A percentile compares a stretch with the other conserved stretches of the same genome.
These are phyloP conservation scores for Schizophyllum amplum DNA, from an alignment of 1,284 basidiomycete genomes.

Conservation along the genomic window DNA sequence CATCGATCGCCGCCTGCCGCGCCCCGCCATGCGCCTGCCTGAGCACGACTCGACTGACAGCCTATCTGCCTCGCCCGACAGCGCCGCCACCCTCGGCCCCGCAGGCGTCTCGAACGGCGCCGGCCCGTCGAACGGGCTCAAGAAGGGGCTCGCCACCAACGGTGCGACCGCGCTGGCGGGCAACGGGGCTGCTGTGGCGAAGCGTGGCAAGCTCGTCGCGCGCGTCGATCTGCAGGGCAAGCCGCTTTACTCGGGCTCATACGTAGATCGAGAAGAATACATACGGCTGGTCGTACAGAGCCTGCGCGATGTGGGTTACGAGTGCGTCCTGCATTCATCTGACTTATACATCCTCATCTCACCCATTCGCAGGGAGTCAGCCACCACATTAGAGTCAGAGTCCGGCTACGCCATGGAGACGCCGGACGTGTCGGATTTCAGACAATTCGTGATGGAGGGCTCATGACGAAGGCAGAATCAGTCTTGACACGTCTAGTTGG, in stretches of 20 bases:
- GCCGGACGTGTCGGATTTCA: conserved; percentile 72
- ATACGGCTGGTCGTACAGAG: conserved; percentile 88
- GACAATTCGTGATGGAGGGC: conserved; percentile 77
- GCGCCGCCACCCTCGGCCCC: conserved; percentile 47
- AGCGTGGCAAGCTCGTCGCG: conserved; percentile 36
- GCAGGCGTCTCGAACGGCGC: conserved; percentile 31
- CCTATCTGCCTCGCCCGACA: conserved; percentile 40
- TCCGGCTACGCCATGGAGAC: conserved; percentile 88
- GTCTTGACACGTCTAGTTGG: conserved; percentile 66
- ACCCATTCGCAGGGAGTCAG: conserved; percentile 63
- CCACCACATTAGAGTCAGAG: conserved; percentile 82
- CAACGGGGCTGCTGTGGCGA: conserved; percentile 21
- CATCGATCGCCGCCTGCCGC: conserved; percentile 22
- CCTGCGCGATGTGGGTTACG: conserved; percentile 87
- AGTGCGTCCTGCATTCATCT: conserved; percentile 45
- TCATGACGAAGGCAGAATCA: conserved; percentile 78
- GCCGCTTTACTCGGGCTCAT: conserved; percentile 66
- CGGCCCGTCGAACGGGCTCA: conserved; percentile 41
- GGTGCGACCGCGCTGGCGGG: conserved; percentile 24
- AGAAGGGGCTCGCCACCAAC: conserved; percentile 31
- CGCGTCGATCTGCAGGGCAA: conserved; percentile 62
- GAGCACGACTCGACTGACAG: conserved; percentile 47
- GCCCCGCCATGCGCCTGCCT: conserved; percentile 46
- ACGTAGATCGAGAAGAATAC: conserved; percentile 84
- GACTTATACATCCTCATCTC: conserved; percentile 7